These are phyloP conservation scores for Salix udensis DNA, from an alignment of 345 rosid genomes.

Conservation along the genomic window DNA sequence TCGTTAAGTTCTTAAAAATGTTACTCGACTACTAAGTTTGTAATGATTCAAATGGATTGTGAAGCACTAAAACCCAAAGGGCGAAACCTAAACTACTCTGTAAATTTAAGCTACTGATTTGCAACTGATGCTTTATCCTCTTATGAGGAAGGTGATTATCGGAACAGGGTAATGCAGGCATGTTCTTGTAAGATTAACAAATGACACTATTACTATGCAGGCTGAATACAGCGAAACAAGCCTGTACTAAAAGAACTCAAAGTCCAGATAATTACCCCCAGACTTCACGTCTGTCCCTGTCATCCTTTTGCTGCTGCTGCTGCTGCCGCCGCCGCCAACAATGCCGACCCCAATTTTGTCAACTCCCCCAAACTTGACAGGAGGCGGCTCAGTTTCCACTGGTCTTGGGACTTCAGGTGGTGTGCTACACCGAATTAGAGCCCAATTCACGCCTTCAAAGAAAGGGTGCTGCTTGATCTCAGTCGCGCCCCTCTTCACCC, in stretches of 20 bases:
- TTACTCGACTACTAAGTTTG: background rate
- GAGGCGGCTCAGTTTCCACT: conserved; percentile 60
- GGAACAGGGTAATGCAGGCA: conserved; percentile 5
- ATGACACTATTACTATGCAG: conserved; percentile 17
- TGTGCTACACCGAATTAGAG: conserved; percentile 89
- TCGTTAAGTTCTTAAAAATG: background rate
- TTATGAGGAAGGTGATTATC: conserved; percentile 6
- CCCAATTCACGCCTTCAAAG: conserved; percentile 98
- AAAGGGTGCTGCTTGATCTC: conserved; percentile 97
- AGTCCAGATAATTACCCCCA: conserved; percentile 91
- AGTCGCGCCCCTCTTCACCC: conserved; percentile 94
- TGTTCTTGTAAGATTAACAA: conserved; percentile 20
- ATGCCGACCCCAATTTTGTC: conserved; percentile 67
- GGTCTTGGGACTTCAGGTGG: conserved; percentile 95
- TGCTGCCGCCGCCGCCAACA: conserved; percentile 70
- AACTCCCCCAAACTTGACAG: conserved; percentile 53
- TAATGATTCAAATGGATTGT: background rate
- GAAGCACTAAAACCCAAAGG: background rate
- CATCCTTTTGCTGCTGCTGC: conserved; percentile 69
- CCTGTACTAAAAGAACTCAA: conserved; percentile 75
- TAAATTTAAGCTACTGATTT: conserved; percentile 15
- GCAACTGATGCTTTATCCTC: conserved; percentile 3
- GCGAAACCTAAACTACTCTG: background rate
- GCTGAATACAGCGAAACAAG: conserved; percentile 22
- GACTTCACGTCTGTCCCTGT: conserved; percentile 65